Evolutionary conservation across 2,329 filamentous ascomycete species (phyloP), one percentile per base, ranked within the genome.

Genomic region (Cytospora chrysosperma): DNA sequence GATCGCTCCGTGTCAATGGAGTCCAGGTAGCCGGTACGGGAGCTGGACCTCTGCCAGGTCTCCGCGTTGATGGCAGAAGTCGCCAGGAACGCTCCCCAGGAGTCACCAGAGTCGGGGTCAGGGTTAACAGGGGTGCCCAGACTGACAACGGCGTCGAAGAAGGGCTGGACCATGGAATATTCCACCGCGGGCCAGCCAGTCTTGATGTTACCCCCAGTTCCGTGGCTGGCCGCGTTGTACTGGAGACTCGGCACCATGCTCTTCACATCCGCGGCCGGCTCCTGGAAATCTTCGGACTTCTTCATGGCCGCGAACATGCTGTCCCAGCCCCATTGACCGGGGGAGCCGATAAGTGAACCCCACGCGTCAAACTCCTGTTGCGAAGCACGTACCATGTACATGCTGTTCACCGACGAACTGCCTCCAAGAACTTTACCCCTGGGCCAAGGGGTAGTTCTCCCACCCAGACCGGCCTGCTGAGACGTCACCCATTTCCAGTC

Each of bases 31-130:
- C 57, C 62, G 15, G 57, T 64, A 9, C 40, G 21, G n/a, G 62
- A 64, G 62, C 59, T 61, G n/a, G 51, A 61, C 28, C 59, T 50
- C 12, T 61, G 59, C 59, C 59, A 61, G 37, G 21, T 50, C 51
- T 61, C 4, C 3, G n/a, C 8, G n/a, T 61, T 61, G 59, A 61
- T 61, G 27, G 51, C 37, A 1, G 59, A 61, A 0, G 59, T 61
- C 27, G 59, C 59, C 59, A 61, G 51, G 51, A 37, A 61, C 4
- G 59, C 59, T 9, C 59, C 59, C 59, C 59, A 61, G 21, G 40
- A 21, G 12, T 61, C 59, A 10, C 59, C 59, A 5, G 59, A 40
- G 28, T 61, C 59, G 17, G 59, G 59, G 40, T 61, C 59, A 15
- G 19, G 6, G 51, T 30, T 34, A 27, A 55, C 19, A 21, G 59